Conservation (phyloP, 805 yeast species). For the Grigorovia humatica region DNA sequence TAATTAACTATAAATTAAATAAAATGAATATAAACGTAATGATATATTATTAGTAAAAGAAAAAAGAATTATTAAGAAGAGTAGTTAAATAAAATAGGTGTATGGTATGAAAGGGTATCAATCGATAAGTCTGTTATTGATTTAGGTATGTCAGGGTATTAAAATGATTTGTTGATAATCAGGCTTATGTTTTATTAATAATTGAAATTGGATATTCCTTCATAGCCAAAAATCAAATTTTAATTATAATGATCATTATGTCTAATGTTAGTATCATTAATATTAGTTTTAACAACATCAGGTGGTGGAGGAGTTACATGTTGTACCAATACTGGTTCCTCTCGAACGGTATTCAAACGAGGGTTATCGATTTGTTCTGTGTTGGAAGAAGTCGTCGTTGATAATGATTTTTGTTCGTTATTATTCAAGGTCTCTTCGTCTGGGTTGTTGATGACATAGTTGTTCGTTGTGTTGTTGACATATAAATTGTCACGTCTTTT, state of each 20-base stretch:
- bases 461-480: neutral
- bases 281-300: neutral
- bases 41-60: neutral
- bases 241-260: neutral
- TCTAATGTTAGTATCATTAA: neutral
- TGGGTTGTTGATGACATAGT: neutral
- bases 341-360: neutral
- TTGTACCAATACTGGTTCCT: neutral
- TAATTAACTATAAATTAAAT: neutral
- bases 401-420: neutral
- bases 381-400: neutral
- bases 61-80: neutral
- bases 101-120: neutral
- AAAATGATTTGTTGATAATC: too few relatives aligned
- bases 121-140: too few relatives aligned
- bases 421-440: neutral
- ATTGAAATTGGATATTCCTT: too few relatives aligned
- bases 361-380: neutral
- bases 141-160: too few relatives aligned
- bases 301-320: neutral
- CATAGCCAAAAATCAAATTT: too few relatives aligned
- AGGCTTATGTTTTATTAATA: too few relatives aligned
- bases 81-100: neutral
- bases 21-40: neutral
- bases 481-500: constrained; percentile 2